phyloP scores from a whole-genome alignment of 2,329 filamentous ascomycete genomes.

The Magnaporthiopsis rhizophila region DNA sequence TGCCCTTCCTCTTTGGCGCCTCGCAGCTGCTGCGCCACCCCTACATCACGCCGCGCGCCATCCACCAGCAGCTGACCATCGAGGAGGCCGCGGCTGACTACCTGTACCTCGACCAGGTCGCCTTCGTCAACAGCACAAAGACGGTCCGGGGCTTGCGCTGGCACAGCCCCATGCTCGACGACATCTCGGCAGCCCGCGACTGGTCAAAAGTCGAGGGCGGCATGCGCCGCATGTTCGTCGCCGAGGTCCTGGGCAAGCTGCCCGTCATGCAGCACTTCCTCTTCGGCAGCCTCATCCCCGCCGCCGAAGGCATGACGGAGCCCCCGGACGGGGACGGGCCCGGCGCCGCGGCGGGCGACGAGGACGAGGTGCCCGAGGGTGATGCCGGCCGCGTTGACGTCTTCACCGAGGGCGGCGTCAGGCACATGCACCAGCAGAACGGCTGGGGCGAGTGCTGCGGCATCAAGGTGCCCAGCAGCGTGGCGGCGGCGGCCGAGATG shows the following conservation, averaged over 20 bases:
- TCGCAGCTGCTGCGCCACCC: conserved; percentile 80
- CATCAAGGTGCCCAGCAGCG: conserved; percentile 90
- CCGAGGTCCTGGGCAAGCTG: conserved; percentile 84
- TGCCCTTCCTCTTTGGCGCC: conserved; percentile 91
- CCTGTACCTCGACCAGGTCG: conserved; percentile 85
- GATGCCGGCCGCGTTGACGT: conserved; percentile 52
- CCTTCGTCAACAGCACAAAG: conserved; percentile 93
- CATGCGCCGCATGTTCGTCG: conserved; percentile 95
- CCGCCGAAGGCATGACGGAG: conserved; percentile 71
- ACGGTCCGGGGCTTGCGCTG: conserved; percentile 89
- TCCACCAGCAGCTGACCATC: conserved; percentile 80
- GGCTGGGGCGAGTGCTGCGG: conserved; percentile 96
- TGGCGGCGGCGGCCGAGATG: conserved; percentile 85
- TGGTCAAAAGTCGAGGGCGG: conserved; percentile 92
- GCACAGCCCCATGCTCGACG: conserved; percentile 98
- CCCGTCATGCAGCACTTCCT: conserved; percentile 99
- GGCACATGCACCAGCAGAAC: conserved; percentile 61
- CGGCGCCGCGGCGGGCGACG: conserved; percentile 36
- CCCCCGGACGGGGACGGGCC: conserved; percentile 27
- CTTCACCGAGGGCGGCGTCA: conserved; percentile 54
- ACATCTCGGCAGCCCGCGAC: conserved; percentile 82
- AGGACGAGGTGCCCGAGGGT: conserved; percentile 42
- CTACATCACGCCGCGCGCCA: conserved; percentile 68
- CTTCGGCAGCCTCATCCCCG: conserved; percentile 79
- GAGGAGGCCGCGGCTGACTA: conserved; percentile 81